Evolutionary conservation across 2,329 filamentous ascomycete species (phyloP), one percentile per base, ranked within the genome.

Genomic region (Huntiella savannae): DNA sequence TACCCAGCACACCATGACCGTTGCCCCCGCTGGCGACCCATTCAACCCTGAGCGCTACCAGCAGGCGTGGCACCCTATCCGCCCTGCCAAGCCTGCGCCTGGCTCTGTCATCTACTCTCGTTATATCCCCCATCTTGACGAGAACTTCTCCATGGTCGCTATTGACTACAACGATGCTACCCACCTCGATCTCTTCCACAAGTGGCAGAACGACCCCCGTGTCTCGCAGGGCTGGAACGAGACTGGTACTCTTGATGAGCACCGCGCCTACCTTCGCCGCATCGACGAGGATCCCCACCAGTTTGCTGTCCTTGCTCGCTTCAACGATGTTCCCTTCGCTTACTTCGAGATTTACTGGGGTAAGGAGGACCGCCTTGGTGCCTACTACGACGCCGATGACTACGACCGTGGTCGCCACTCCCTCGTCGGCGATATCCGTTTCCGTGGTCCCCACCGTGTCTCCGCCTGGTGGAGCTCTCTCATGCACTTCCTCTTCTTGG

Each of bases 271-370:
- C 59, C 67, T 86, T 44, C 68, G 71, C 28, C 71, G 71, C 52
- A 68, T 80, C 46, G 75, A 84, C 55, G 69, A 73, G 39, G 82
- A 87, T 57, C 74, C 78, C 22, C 82, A 87, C 59, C 73, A 79
- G 51, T 63, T 85, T 45, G 73, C 77, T 17, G 64, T 87, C 40
- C 65, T 87, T 49, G 82, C 76, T 5, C 70, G 71, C 19, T 88
- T 84, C 57, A 72, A 87, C 47, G 77, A 80, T 28, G 69, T 67
- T 2, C 71, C 66, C 41, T 87, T 87, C 58, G 77, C 79, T 0
- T 87, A 87, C 58, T 86, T 82, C 57, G 82, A 88, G 59, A 66
- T 86, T 1, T 87, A 86, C 59, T 87, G 80, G 80, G 78, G 75
- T 53, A 72, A 71, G 64, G 71, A 75, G 60, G 70, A 74, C 53